Base-by-base conservation (phyloP, 495 filamentous ascomycete species). In the Penicillium longicatenatum region DNA sequence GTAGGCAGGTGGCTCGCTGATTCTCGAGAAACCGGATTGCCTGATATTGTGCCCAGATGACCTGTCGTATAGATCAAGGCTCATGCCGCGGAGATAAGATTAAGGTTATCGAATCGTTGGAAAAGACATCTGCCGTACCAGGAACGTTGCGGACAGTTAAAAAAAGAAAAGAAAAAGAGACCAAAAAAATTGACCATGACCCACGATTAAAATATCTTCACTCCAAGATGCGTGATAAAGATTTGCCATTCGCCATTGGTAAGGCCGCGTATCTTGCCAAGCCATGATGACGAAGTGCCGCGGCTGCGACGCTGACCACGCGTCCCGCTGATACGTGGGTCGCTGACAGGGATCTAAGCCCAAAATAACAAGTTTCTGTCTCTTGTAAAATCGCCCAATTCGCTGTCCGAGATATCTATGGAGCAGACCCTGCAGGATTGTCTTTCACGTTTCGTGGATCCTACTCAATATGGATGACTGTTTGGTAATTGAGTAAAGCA, bases 221-320 rank as follows among this genome's bases (percentile, higher is more conserved):
- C 46, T 29, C 1, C 24, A 30, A 30, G 24, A 49, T 11, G 9
- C 14, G 46, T 19, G 46, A 49, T 49, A 31, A 17, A 31, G 24
- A 49, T 49, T 39, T 49, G 14, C 46, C 4, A 49, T 49, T 49
- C 46, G 24, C 46, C 22, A 29, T 48, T 48, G 24, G 46, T 30
- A 19, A 29, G 46, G 46, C 46, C 46, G 46, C 46, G 46, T 49
- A 49, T 49, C 46, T 49, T 31, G 22, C 46, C 46, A 49, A 49
- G 46, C 46, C 46, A 49, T 30, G 21, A 47, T 47, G 45, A 47
- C 45, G 45, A 47, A 47, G 45, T 14, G 45, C 21, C 12, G 45
- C 21, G n/a, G 21, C 45, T 26, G 45, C 21, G 12, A 49, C 46
- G 46, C 46, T 30, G 46, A 49, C 45, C 45, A 49, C 46, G 46